phyloP scores from a whole-genome alignment of 495 filamentous ascomycete genomes.

The Hyaloscypha finlandica region DNA sequence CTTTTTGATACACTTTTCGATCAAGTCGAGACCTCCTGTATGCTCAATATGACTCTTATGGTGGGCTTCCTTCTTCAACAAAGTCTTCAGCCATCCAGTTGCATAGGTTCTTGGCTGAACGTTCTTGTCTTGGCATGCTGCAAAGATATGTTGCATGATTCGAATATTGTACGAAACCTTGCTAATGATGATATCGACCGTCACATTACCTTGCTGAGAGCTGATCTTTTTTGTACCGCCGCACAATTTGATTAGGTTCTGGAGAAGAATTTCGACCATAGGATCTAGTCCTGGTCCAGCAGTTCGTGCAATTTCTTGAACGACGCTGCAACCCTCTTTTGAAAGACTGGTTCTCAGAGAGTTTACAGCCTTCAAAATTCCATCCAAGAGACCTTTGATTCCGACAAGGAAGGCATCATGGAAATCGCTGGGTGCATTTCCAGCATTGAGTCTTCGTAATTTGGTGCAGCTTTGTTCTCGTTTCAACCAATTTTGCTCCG shows the following conservation, averaged over 20 bases:
- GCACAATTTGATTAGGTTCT: slow-evolving; percentile 85
- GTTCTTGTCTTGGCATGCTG: slow-evolving; percentile 88
- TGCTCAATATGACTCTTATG: slow-evolving; percentile 84
- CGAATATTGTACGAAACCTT: slow-evolving; percentile 76
- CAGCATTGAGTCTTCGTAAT: slow-evolving; percentile 74
- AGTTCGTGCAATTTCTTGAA: slow-evolving; percentile 81
- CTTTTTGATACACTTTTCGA: slow-evolving; percentile 87
- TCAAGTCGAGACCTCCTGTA: slow-evolving; percentile 72
- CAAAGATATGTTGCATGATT: slow-evolving; percentile 79
- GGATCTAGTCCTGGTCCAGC: slow-evolving; percentile 79
- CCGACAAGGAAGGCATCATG: slow-evolving; percentile 64
- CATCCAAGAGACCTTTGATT: slow-evolving; percentile 77
- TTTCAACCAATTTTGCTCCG: slow-evolving; percentile 85
- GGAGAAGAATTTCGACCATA: slow-evolving; percentile 88
- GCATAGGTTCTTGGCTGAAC: slow-evolving; percentile 77
- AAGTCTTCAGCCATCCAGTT: slow-evolving; percentile 78
- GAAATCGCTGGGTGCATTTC: slow-evolving; percentile 82
- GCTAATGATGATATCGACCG: slow-evolving; percentile 73
- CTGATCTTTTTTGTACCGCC: slow-evolving; percentile 87
- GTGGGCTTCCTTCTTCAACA: slow-evolving; percentile 75
- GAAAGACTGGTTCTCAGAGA: slow-evolving; percentile 89
- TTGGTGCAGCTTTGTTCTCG: slow-evolving; percentile 78
- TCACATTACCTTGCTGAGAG: slow-evolving; percentile 73
- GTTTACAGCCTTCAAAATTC: slow-evolving; percentile 83
- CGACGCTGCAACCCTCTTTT: slow-evolving; percentile 76